Conservation (phyloP, 768 basidiomycete genomes). For the Neoboletus brunneissimus region DNA sequence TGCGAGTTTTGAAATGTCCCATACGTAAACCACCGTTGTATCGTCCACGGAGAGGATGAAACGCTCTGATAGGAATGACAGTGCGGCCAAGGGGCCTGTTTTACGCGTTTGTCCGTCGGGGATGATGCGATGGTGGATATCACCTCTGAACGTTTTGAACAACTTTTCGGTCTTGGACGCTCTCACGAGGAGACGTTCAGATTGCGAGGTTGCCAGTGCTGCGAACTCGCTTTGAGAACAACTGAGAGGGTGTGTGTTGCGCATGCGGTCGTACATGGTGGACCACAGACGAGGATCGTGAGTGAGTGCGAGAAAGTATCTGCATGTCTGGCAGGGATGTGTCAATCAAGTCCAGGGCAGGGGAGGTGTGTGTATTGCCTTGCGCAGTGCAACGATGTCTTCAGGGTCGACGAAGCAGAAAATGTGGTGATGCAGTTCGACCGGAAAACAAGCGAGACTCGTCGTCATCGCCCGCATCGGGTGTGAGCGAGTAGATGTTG, state of each 20-base stretch:
- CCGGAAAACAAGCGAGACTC: neutral
- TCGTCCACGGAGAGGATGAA: conserved; percentile 10
- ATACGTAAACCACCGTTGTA: conserved; percentile 10
- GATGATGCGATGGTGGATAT: neutral
- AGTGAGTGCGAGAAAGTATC: conserved; percentile 1
- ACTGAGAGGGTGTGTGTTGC: neutral
- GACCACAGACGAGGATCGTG: conserved; percentile 4
- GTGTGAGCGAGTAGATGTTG: too few species aligned
- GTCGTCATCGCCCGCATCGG: neutral
- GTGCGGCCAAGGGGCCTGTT: neutral
- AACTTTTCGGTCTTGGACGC: conserved; percentile 3
- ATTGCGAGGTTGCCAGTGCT: neutral
- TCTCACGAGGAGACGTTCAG: conserved; percentile 8
- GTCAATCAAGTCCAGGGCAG: neutral
- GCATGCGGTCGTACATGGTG: neutral
- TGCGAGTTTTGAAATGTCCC: conserved; percentile 4
- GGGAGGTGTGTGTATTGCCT: neutral
- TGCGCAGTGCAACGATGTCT: conserved; percentile 5
- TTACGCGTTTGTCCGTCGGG: neutral
- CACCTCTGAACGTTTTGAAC: neutral
- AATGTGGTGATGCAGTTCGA: conserved; percentile 6
- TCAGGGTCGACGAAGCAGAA: conserved; percentile 4
- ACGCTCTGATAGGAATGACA: conserved; percentile 11
- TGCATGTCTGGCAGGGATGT: conserved; percentile 7
- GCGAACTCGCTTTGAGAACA: conserved; percentile 9